A percentile compares a stretch with the other conserved stretches of the same genome.
These are phyloP conservation scores for Ophiostoma tasmaniense DNA, from an alignment of 2,329 filamentous ascomycete genomes.

Conservation along the genomic window DNA sequence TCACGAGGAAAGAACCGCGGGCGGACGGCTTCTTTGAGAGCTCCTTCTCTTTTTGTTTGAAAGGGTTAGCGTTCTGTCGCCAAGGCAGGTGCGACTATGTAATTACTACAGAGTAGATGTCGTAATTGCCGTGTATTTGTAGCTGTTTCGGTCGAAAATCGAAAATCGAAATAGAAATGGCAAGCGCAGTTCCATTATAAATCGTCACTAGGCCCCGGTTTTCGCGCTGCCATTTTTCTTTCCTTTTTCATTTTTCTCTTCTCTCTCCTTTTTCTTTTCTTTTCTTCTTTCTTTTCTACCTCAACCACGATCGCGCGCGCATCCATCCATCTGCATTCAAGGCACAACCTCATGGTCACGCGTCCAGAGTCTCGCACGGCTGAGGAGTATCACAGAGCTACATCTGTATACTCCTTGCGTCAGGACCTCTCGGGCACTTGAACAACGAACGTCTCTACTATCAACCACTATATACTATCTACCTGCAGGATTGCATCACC, in stretches of 20 bases:
- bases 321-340: background rate
- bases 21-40: background rate
- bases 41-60: background rate
- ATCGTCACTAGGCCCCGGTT: constrained; percentile 1
- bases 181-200: background rate
- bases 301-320: background rate
- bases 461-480: constrained; percentile 10
- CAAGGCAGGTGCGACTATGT: background rate
- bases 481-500: background rate
- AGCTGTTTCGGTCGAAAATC: background rate
- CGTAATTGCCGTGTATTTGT: background rate
- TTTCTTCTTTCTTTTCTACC: background rate
- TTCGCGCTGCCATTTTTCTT: background rate
- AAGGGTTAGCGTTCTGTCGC: background rate
- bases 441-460: constrained; percentile 2
- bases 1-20: background rate
- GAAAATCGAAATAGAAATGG: background rate
- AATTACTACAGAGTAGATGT: background rate
- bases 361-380: constrained; percentile 40
- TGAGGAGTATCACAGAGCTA: constrained; percentile 52
- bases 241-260: background rate
- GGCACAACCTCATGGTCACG: constrained; percentile 29
- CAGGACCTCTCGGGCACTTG: constrained; percentile 34
- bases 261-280: background rate
- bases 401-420: constrained; percentile 58